phyloP scores from a whole-genome alignment of 129 eudicot genomes.

The Chrysanthemum lavandulifolium region DNA sequence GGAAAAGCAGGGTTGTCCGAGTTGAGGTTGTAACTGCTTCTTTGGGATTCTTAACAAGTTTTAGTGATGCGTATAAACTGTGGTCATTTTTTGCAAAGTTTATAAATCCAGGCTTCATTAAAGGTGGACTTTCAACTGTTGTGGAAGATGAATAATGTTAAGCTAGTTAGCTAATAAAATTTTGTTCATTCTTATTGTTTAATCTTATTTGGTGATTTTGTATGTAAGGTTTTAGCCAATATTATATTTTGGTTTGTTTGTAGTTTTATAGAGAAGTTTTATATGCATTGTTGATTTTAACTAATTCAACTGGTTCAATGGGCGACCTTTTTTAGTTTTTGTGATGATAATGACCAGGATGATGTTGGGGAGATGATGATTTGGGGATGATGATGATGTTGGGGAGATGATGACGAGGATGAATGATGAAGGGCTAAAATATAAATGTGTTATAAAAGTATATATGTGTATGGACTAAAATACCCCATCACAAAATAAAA shows the following conservation, averaged over 20 bases:
- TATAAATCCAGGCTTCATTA: slow-evolving; percentile 65
- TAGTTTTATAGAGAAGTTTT: slow-evolving; percentile 7
- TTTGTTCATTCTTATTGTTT: slow-evolving; percentile 1
- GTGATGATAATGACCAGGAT: too few species aligned
- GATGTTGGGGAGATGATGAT: too few species aligned
- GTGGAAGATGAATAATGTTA: slow-evolving; percentile 54
- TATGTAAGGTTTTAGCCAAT: slow-evolving; percentile 2
- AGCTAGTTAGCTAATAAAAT: slow-evolving; percentile 10
- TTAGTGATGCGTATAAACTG: slow-evolving; percentile 83
- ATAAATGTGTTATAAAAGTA: too few species aligned
- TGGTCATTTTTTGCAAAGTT: slow-evolving; percentile 95
- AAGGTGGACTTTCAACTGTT: slow-evolving; percentile 59
- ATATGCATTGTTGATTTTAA: not conserved
- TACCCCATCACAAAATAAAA: too few species aligned
- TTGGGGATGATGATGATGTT: too few species aligned
- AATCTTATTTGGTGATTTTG: slow-evolving; percentile 9
- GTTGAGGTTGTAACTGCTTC: slow-evolving; percentile 93
- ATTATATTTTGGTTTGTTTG: not conserved
- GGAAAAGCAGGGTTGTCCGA: slow-evolving; percentile 56
- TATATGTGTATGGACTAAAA: too few species aligned
- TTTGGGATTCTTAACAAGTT: slow-evolving; percentile 75
- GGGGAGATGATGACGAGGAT: too few species aligned
- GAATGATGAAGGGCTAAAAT: too few species aligned
- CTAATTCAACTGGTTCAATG: too few species aligned
- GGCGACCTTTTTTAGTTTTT: too few species aligned